These are phyloP conservation scores for Passalora sequoiae DNA, from an alignment of 2,329 filamentous ascomycete genomes.

Conservation along the genomic window DNA sequence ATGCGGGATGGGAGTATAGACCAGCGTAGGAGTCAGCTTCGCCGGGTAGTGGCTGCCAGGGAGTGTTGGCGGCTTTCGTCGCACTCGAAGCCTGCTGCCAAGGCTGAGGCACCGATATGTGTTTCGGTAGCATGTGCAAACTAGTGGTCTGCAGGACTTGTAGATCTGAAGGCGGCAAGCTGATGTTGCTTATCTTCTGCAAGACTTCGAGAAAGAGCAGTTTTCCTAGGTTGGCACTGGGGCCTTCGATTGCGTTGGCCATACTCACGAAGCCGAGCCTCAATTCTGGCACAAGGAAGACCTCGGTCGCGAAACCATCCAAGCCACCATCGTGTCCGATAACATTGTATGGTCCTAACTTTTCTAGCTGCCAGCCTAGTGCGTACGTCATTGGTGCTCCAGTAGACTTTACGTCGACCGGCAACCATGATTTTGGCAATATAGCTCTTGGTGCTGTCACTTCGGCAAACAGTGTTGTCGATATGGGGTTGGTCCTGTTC, in stretches of 20 bases:
- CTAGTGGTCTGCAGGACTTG: not conserved
- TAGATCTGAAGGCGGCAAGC: not conserved
- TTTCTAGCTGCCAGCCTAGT: conserved; percentile 27
- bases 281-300: conserved; percentile 28
- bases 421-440: too few relatives aligned
- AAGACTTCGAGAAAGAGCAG: conserved; percentile 2
- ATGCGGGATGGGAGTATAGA: conserved; percentile 10
- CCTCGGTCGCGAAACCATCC: conserved; percentile 25
- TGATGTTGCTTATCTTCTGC: not conserved
- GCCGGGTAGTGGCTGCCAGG: conserved; percentile 3
- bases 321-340: conserved; percentile 29
- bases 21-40: conserved; percentile 6
- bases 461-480: conserved; percentile 13
- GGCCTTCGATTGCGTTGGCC: not conserved
- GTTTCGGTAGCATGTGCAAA: not conserved
- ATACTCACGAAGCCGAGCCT: conserved; percentile 36
- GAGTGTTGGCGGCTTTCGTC: not conserved
- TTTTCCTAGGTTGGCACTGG: not conserved
- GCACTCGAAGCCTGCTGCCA: not conserved
- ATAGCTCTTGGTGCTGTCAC: conserved; percentile 28
- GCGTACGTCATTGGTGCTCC: conserved; percentile 32
- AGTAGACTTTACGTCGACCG: conserved; percentile 37
- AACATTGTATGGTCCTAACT: conserved; percentile 28
- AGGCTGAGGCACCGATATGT: not conserved
- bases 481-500: not conserved